phyloP scores from a whole-genome alignment of 2,329 filamentous ascomycete genomes.

The Apiospora kogelbergensis region DNA sequence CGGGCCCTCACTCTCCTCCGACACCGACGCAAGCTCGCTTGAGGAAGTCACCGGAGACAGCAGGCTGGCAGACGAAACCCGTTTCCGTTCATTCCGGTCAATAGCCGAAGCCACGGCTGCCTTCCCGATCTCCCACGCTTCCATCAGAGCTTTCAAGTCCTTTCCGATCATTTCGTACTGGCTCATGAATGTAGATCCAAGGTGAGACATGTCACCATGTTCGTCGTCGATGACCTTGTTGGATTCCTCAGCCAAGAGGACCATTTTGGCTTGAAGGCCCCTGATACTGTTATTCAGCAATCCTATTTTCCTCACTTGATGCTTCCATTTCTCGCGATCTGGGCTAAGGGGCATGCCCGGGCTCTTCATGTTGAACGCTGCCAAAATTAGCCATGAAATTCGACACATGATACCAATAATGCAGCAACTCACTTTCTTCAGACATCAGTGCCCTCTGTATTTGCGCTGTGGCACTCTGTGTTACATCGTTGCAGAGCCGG shows the following conservation, averaged over 20 bases:
- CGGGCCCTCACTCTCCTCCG: slow-evolving; percentile 46
- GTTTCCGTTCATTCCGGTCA: slow-evolving; percentile 70
- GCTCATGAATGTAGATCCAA: slow-evolving; percentile 75
- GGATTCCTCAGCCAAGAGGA: slow-evolving; percentile 86
- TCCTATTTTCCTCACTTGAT: slow-evolving; percentile 84
- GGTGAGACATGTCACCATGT: slow-evolving; percentile 69
- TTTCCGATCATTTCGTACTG: slow-evolving; percentile 95
- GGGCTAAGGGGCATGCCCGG: slow-evolving; percentile 66
- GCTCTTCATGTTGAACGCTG: slow-evolving; percentile 45
- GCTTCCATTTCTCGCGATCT: slow-evolving; percentile 78
- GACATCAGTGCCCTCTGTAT: slow-evolving; percentile 41
- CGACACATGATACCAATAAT: background rate
- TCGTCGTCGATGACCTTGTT: slow-evolving; percentile 71
- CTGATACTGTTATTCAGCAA: slow-evolving; percentile 88
- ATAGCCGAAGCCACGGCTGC: slow-evolving; percentile 79
- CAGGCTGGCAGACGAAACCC: slow-evolving; percentile 62
- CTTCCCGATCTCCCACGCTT: slow-evolving; percentile 86
- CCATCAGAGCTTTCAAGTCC: slow-evolving; percentile 77
- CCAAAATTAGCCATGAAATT: slow-evolving; percentile 14
- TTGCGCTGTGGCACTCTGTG: slow-evolving; percentile 30
- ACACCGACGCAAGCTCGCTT: slow-evolving; percentile 62
- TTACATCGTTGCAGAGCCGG: slow-evolving; percentile 60
- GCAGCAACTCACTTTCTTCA: slow-evolving; percentile 67
- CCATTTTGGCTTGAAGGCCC: slow-evolving; percentile 91
- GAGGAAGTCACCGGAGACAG: slow-evolving; percentile 63